phyloP scores from a whole-genome alignment of 306 rosid species.

The Spatholobus suberectus region DNA sequence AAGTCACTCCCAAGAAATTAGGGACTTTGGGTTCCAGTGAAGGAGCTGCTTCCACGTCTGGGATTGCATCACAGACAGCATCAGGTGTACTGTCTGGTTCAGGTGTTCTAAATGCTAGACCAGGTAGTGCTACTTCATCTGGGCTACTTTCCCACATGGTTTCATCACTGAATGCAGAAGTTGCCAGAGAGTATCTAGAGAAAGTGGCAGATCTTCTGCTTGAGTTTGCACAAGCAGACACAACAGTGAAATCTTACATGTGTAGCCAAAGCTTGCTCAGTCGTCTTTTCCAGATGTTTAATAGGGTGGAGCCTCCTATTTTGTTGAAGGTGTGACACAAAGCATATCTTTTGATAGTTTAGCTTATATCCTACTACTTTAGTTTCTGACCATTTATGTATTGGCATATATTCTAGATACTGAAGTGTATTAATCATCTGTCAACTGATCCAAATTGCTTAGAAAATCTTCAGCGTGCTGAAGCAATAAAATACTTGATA shows the following conservation, averaged over 20 bases:
- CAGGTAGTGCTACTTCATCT: slow-evolving; percentile 98
- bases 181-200: slow-evolving; percentile 92
- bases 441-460: slow-evolving; percentile 99
- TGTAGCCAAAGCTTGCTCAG: slow-evolving; percentile 98
- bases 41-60: slow-evolving; percentile 87
- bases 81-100: slow-evolving; percentile 99
- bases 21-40: slow-evolving; percentile 74
- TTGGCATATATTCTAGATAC: slow-evolving; percentile 62
- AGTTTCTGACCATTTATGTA: slow-evolving; percentile 37
- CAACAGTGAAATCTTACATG: slow-evolving; percentile 89
- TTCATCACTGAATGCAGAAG: slow-evolving; percentile 91
- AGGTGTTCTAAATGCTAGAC: slow-evolving; percentile 97
- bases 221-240: slow-evolving; percentile 97
- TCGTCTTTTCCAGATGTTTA: slow-evolving; percentile 99
- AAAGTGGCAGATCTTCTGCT: slow-evolving; percentile 99
- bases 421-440: slow-evolving; percentile 90
- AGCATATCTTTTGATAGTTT: neutral
- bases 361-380: slow-evolving; percentile 19
- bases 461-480: slow-evolving; percentile 99
- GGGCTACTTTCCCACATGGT: slow-evolving; percentile 97
- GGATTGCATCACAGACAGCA: slow-evolving; percentile 94
- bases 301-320: slow-evolving; percentile 96
- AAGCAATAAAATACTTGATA: slow-evolving; percentile 94
- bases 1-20: slow-evolving; percentile 70
- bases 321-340: slow-evolving; percentile 74